Conservation (phyloP, 2,329 filamentous ascomycete genomes). For the Xylaria arbuscula region DNA sequence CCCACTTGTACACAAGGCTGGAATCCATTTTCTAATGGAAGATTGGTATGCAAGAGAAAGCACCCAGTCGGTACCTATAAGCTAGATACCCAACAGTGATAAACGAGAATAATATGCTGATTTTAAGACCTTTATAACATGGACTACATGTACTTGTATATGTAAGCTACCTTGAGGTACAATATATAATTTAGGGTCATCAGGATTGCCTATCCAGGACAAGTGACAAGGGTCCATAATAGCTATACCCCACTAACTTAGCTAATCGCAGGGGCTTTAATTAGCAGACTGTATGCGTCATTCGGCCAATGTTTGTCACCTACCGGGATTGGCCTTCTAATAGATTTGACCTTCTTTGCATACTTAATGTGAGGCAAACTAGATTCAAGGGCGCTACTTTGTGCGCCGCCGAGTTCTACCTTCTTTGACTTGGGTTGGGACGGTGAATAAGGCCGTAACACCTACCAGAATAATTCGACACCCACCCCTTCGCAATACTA, state of each 20-base stretch:
- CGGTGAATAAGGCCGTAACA: too few species aligned
- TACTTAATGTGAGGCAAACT: background rate
- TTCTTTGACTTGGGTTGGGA: background rate
- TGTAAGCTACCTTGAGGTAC: background rate
- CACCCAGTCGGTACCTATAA: background rate
- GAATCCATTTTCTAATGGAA: background rate
- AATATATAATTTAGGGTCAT: too few species aligned
- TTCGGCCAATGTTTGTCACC: constrained; percentile 10
- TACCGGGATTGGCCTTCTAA: background rate
- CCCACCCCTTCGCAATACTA: background rate
- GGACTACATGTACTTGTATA: background rate
- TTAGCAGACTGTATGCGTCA: constrained; percentile 26
- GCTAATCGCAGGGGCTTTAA: constrained; percentile 12
- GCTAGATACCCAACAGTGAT: background rate
- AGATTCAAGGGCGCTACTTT: background rate
- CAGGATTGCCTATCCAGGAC: background rate
- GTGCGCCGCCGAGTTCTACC: background rate
- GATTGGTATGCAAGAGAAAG: background rate
- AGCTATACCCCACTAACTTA: background rate
- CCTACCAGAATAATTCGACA: background rate
- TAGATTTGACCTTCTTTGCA: background rate
- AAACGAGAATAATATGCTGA: background rate
- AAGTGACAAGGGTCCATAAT: background rate
- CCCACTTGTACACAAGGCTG: background rate
- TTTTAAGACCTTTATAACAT: background rate